Evolutionary conservation across 805 yeast species (phyloP), one percentile per base, ranked within the genome.

Genomic region (Cyberlindnera mrakii): DNA sequence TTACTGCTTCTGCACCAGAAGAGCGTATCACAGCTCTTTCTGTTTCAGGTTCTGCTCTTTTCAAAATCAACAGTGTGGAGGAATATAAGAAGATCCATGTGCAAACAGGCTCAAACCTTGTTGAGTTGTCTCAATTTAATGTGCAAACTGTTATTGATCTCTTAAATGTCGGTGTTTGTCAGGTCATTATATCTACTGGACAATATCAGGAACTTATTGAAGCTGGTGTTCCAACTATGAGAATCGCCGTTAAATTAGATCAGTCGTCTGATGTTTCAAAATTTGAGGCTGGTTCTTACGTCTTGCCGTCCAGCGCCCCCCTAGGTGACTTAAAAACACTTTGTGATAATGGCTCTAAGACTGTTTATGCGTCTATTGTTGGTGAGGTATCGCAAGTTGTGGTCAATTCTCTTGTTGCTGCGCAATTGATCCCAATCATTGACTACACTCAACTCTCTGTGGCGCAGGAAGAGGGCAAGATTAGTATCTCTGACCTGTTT

Each of bases 111-210:
- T 64, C n/a, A 60, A 63, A 23, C 47, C 40, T 37, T 42, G 64
- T 32, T 42, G 59, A 31, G 16, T 59, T 37, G 49, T 51, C 20
- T 45, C 47, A 23, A 46, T 57, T 43, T 17, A 60, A 65, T 23
- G 67, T 69, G 33, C 83, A 80, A 45, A 60, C 58, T 15, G 56
- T 70, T 16, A 65, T 80, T 33, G 73, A 67, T 8, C 57, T 83
- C 32, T 68, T 85, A 44, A 84, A 85, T 55, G 68, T 67, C 40
- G 93, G 93, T 37, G 75, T 80, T 13, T 55, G 63, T 20, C 66
- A 69, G 16, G 54, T 82, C 4, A 64, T 78, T 43, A 70, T 74
- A 23, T 39, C 61, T 4, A 53, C 48, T 7, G 39, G 51, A 3
- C 58, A 56, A 30, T 68, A 62, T 1, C 53, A 55, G 0, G 64